Percentiles rank a stretch among this genome's conserved stretches.
phyloP scores from a whole-genome alignment of 352 stramenopile species.

The Phytophthora fragariaefolia region DNA sequence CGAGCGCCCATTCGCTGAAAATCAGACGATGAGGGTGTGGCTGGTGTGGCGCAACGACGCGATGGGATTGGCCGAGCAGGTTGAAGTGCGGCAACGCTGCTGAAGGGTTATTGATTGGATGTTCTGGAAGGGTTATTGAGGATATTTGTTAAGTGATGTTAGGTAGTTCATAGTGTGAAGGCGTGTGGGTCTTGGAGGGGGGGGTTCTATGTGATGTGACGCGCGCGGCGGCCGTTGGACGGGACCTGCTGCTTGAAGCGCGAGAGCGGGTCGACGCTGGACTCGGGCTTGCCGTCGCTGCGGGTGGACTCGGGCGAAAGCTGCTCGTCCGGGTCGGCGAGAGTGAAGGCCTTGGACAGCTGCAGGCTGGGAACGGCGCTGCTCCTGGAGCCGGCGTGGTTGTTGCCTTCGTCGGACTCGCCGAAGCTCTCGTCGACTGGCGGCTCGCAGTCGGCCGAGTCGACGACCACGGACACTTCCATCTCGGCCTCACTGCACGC shows the following conservation, averaged over 20 bases:
- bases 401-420: slow-evolving; percentile 29
- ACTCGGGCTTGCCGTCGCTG: slow-evolving; percentile 20
- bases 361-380: background rate
- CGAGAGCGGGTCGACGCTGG: slow-evolving; percentile 16
- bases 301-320: slow-evolving; percentile 27
- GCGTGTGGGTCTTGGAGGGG: too few relatives aligned
- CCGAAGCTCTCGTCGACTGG: slow-evolving; percentile 3
- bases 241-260: slow-evolving; percentile 67
- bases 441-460: slow-evolving; percentile 24
- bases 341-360: slow-evolving; percentile 28
- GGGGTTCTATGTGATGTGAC: too few relatives aligned
- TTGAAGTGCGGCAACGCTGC: too few relatives aligned
- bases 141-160: too few relatives aligned
- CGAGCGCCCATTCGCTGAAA: too few relatives aligned
- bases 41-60: too few relatives aligned
- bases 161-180: too few relatives aligned
- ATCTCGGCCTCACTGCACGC: slow-evolving; percentile 15
- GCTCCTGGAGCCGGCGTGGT: slow-evolving; percentile 16
- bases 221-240: slow-evolving; percentile 40
- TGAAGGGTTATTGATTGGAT: slow-evolving; percentile 18
- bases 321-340: slow-evolving; percentile 18
- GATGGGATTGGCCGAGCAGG: too few relatives aligned
- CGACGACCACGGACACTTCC: slow-evolving; percentile 8
- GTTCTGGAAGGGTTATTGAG: slow-evolving; percentile 6
- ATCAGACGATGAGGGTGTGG: too few relatives aligned